phyloP scores from a whole-genome alignment of 129 eudicot species.

The Escallonia rubra region DNA sequence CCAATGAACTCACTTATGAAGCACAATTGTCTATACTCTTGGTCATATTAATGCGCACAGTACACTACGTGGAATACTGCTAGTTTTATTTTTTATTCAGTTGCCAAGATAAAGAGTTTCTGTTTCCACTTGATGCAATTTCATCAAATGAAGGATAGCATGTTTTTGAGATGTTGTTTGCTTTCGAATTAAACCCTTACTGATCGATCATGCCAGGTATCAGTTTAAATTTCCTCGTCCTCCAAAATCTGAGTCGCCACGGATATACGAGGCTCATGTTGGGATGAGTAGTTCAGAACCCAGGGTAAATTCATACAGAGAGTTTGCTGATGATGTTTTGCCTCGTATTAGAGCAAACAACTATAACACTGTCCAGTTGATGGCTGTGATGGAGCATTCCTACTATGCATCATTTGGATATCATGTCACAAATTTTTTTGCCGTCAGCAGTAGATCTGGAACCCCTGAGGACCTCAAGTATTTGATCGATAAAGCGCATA shows the following conservation, averaged over 20 bases:
- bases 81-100: too few species aligned
- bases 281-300: constrained; percentile 97
- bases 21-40: background rate
- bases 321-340: constrained; percentile 84
- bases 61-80: background rate
- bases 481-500: constrained; percentile 86
- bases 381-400: constrained; percentile 99
- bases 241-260: constrained; percentile 69
- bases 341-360: constrained; percentile 83
- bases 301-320: constrained; percentile 75
- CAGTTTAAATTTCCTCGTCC: constrained; percentile 80
- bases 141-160: background rate
- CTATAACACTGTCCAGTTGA: constrained; percentile 88
- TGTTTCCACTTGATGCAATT: background rate
- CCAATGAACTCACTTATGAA: background rate
- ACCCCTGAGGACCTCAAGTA: constrained; percentile 94
- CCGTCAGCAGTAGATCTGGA: constrained; percentile 96
- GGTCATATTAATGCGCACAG: background rate
- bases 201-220: constrained; percentile 45
- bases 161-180: too few species aligned
- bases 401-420: constrained; percentile 94
- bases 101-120: background rate
- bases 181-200: background rate
- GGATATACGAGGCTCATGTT: constrained; percentile 96
- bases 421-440: constrained; percentile 90